Base-by-base conservation (phyloP, 306 rosid species). In the Castanea sativa region DNA sequence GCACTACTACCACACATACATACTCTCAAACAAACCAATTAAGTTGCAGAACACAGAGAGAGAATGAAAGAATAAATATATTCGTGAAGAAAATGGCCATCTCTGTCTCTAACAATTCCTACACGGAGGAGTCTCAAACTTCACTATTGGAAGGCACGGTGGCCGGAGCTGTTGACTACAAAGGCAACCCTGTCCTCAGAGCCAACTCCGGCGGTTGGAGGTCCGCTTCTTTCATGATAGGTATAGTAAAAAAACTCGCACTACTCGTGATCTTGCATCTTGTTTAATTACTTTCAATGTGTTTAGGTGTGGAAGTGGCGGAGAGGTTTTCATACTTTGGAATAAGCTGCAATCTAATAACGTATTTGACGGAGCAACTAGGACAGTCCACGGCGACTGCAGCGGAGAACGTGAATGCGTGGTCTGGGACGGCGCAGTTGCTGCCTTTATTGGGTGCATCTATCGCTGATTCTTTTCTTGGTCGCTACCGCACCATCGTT, bases 311-410 rank as follows among this genome's bases (percentile, higher is more conserved):
- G 74, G 90, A 85, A 74, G 61, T 87, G 41, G 90, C 88, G 23
- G 90, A 87, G 83, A 73, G 90, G 80, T 87, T 82, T 18, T 86
- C 90, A 1, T 87, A 79, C 74, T 76, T 69, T 18, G 90, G 88
- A 13, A 73, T 87, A 27, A 55, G 71, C 59, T 35, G 79, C 64
- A 87, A 87, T 76, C 72, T 87, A 8, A 84, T 87, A 45, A 82
- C 65, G 65, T 87, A 55, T 29, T 69, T 87, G 75, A 87, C 88
- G 1, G 85, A 82, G 27, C 79, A 70, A 49, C 82, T 87, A 23
- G 85, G 82, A 16, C 86, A 87, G 81, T 79, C 90, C 8, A 87
- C 88, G 51, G 83, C 74, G 45, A 58, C 75, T 0, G 86, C 90
- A 5, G 88, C 86, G 4, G 81, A 21, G 56, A 77, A 71, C 73